These are phyloP conservation scores for Backusella westeae DNA, from an alignment of 192 early-diverging fungal genomes.

Conservation along the genomic window DNA sequence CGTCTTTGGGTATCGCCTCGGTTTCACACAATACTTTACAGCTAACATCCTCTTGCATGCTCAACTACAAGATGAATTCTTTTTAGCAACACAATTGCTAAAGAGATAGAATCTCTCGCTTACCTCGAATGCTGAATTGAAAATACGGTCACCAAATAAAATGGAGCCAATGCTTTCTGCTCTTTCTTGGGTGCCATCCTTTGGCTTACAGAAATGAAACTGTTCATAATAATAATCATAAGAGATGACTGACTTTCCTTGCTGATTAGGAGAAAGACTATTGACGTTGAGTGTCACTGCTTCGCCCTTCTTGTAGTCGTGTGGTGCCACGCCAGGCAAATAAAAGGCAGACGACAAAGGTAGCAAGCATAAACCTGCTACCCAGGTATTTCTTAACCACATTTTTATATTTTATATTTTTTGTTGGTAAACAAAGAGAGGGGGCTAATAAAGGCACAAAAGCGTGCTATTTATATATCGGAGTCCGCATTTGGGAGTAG, in stretches of 20 bases:
- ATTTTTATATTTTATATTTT: neutral
- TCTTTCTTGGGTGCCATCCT: conserved; percentile 57
- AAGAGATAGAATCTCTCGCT: conserved; percentile 2
- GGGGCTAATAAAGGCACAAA: neutral
- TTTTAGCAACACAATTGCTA: too few relatives aligned
- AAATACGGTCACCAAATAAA: conserved; percentile 95
- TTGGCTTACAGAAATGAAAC: conserved; percentile 86
- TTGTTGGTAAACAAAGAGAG: neutral
- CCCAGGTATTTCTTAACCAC: conserved; percentile 1
- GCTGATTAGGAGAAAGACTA: conserved; percentile 72
- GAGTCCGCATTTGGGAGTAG: neutral
- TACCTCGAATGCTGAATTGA: conserved; percentile 77
- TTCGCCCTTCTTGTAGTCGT: conserved; percentile 72
- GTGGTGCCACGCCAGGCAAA: conserved; percentile 90
- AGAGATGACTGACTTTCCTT: conserved; percentile 74
- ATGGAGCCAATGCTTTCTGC: conserved; percentile 89
- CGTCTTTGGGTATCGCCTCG: conserved; percentile 55
- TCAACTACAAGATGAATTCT: conserved; percentile 40
- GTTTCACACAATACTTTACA: conserved; percentile 70
- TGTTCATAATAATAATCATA: conserved; percentile 87
- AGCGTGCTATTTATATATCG: neutral
- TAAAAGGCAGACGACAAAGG: conserved; percentile 70
- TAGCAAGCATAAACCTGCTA: conserved; percentile 2
- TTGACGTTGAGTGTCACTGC: conserved; percentile 82
- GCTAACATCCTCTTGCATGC: conserved; percentile 53